These are phyloP conservation scores for Nidularia sp. DNA, from an alignment of 768 basidiomycete species.

Conservation along the genomic window DNA sequence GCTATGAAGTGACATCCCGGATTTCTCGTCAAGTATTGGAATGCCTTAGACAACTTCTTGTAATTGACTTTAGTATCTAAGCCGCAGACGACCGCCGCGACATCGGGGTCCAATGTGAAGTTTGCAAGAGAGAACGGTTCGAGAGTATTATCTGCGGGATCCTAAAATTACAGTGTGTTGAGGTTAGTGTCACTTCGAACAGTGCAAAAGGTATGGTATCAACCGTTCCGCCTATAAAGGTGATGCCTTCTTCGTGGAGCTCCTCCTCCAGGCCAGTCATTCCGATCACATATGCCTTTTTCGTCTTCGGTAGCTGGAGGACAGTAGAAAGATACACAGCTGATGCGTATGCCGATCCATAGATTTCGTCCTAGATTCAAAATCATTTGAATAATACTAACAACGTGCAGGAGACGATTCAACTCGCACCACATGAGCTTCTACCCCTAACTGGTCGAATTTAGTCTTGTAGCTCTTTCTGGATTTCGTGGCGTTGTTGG, in stretches of 20 bases:
- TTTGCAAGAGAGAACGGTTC: slow-evolving; percentile 61
- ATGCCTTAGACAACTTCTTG: slow-evolving; percentile 90
- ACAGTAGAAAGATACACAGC: slow-evolving; percentile 82
- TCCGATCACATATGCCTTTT: slow-evolving; percentile 95
- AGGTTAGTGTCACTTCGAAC: too few species aligned
- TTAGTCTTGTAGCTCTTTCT: slow-evolving; percentile 83
- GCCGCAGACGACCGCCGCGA: slow-evolving; percentile 95
- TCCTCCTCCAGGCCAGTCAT: slow-evolving; percentile 92
- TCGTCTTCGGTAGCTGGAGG: slow-evolving; percentile 81
- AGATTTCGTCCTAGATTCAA: slow-evolving; percentile 80
- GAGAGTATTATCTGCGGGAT: slow-evolving; percentile 79
- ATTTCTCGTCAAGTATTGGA: slow-evolving; percentile 82
- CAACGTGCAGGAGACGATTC: slow-evolving; percentile 1
- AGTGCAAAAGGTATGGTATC: background rate
- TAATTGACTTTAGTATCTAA: slow-evolving; percentile 87
- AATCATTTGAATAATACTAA: slow-evolving; percentile 1
- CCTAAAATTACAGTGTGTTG: slow-evolving; percentile 36
- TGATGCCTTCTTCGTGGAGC: slow-evolving; percentile 80
- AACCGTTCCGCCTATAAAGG: slow-evolving; percentile 82
- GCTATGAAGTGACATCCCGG: slow-evolving; percentile 79
- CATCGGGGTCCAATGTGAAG: slow-evolving; percentile 71
- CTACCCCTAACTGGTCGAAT: slow-evolving; percentile 86
- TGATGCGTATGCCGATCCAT: slow-evolving; percentile 83
- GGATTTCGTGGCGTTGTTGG: slow-evolving; percentile 96
- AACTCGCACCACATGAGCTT: slow-evolving; percentile 74